Evolutionary conservation across 768 basidiomycete genomes (phyloP).

Genomic region (Phylloporus arenicola): DNA sequence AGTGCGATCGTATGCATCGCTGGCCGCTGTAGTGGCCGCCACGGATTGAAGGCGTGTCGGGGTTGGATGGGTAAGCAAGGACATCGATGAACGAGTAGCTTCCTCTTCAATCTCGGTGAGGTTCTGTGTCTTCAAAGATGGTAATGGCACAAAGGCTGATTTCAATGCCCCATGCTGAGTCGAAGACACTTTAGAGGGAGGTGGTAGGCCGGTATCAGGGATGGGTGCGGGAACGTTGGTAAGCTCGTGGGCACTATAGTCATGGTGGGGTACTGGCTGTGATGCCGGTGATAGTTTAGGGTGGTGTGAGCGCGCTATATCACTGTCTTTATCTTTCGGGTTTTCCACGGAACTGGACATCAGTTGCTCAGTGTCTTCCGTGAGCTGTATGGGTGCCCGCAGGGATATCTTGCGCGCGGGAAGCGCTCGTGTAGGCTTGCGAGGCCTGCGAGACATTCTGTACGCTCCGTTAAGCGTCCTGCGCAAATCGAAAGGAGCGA

Average conservation of each 20-base stretch:
- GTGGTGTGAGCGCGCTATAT: conserved; percentile 1
- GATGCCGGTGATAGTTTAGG: conserved; percentile 10
- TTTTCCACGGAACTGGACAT: conserved; percentile 7
- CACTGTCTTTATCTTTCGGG: not conserved
- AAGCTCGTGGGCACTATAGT: conserved; percentile 27
- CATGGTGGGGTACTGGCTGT: conserved; percentile 12
- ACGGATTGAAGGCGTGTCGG: conserved; percentile 3
- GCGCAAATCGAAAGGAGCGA: conserved; percentile 24
- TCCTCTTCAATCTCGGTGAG: conserved; percentile 20
- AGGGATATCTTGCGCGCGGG: conserved; percentile 6
- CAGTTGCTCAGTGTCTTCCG: conserved; percentile 22
- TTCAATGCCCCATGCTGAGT: conserved; percentile 11
- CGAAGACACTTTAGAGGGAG: conserved; percentile 20
- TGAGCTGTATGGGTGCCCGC: conserved; percentile 6
- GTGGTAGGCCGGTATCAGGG: conserved; percentile 30
- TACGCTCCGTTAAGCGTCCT: conserved; percentile 19
- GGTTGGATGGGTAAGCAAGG: conserved; percentile 2
- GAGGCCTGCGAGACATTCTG: conserved; percentile 16
- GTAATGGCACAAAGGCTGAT: conserved; percentile 26
- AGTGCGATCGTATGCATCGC: not conserved
- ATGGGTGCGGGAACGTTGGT: conserved; percentile 26
- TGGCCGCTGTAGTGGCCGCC: not conserved
- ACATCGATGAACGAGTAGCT: conserved; percentile 7
- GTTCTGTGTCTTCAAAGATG: conserved; percentile 23
- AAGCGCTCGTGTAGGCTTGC: conserved; percentile 4